Percentiles rank a stretch among this genome's conserved stretches.
These are phyloP conservation scores for Aegilops longissima DNA, from an alignment of 176 grass and related monocot genomes.

Conservation along the genomic window DNA sequence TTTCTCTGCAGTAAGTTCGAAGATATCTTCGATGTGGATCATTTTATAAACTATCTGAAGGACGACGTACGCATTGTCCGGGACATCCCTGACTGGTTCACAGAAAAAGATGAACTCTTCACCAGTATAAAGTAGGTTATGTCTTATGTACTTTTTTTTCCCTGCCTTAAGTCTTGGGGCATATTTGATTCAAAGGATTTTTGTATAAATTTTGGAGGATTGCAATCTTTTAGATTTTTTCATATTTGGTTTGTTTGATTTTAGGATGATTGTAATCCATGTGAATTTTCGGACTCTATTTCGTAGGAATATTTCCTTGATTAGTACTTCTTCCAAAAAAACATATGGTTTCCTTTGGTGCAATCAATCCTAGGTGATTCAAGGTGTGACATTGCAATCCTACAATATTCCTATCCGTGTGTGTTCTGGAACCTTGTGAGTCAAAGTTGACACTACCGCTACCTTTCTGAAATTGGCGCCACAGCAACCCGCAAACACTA, in stretches of 20 bases:
- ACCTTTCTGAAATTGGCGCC: conserved; percentile 6
- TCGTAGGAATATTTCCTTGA: neutral
- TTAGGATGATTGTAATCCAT: neutral
- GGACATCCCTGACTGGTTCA: conserved; percentile 83
- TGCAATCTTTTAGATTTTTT: neutral
- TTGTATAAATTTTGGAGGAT: neutral
- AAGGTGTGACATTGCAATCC: neutral
- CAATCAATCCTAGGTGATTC: neutral
- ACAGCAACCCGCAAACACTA: neutral
- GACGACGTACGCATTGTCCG: conserved; percentile 73
- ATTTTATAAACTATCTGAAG: conserved; percentile 88
- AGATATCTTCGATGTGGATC: conserved; percentile 80
- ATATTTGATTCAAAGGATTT: neutral
- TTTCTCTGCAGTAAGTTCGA: conserved; percentile 64
- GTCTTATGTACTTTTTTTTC: neutral
- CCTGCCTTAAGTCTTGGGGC: neutral
- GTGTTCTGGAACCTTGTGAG: neutral
- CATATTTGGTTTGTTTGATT: neutral
- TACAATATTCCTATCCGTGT: neutral
- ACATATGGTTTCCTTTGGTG: neutral
- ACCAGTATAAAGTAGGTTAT: conserved; percentile 67
- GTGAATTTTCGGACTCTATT: neutral
- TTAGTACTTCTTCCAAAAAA: neutral
- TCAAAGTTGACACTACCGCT: neutral
- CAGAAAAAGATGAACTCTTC: conserved; percentile 80